These are phyloP conservation scores for Vararia minispora DNA, from an alignment of 768 basidiomycete species.

Conservation along the genomic window DNA sequence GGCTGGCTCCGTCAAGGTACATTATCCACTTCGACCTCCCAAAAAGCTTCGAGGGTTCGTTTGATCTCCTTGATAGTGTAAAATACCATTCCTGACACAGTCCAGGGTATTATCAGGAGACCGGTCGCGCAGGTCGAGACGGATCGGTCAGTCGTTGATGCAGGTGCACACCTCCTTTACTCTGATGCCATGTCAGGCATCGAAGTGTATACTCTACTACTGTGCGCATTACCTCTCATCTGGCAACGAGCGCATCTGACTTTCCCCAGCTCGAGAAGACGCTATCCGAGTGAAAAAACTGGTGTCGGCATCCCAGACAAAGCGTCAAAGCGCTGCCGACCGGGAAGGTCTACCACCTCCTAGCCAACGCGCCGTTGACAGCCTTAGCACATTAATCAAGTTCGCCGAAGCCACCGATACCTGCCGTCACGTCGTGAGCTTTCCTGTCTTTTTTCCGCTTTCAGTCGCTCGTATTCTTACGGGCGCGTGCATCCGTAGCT, in stretches of 20 bases:
- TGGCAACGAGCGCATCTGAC: not conserved
- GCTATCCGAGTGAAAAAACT: constrained; percentile 41
- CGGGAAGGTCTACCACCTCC: constrained; percentile 41
- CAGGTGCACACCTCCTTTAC: not conserved
- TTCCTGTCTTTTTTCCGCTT: not conserved
- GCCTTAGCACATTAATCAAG: constrained; percentile 46
- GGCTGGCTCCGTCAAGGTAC: constrained; percentile 31
- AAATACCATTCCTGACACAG: not conserved
- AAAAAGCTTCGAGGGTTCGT: constrained; percentile 69
- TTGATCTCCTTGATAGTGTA: not conserved
- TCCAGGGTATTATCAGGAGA: constrained; percentile 80
- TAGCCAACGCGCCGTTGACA: constrained; percentile 56
- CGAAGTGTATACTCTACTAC: constrained; percentile 77
- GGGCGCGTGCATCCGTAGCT: constrained; percentile 27
- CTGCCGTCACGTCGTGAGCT: constrained; percentile 65
- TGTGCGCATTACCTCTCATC: constrained; percentile 32
- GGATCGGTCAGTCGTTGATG: constrained; percentile 38
- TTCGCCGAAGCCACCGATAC: constrained; percentile 47
- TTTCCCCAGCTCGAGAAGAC: constrained; percentile 60
- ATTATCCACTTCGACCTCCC: constrained; percentile 77
- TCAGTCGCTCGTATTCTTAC: not conserved
- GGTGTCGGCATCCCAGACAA: constrained; percentile 35
- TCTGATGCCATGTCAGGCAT: constrained; percentile 33
- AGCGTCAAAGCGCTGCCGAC: constrained; percentile 31
- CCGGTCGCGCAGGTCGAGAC: constrained; percentile 77